A percentile compares a stretch with the other conserved stretches of the same genome.
Conservation (phyloP, 1,139 yeast species). For the Geotrichum bryndzae region DNA sequence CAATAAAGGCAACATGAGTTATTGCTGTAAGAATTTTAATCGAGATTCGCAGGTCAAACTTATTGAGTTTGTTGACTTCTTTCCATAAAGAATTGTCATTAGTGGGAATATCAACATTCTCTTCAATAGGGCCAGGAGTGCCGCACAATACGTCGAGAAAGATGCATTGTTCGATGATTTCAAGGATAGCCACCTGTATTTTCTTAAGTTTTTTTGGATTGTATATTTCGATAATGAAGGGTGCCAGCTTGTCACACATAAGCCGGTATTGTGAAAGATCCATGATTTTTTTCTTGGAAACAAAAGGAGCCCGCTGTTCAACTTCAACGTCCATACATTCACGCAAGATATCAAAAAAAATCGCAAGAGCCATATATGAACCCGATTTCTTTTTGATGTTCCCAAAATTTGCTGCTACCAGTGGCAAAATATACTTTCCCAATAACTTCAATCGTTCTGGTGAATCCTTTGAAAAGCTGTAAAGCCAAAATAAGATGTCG, state of each 20-base stretch:
- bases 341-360: slow-evolving; percentile 1
- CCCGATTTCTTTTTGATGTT: not conserved
- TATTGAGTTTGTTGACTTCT: not conserved
- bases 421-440: not conserved
- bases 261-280: not conserved
- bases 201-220: not conserved
- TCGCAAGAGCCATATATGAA: not conserved
- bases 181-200: not conserved
- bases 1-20: not conserved
- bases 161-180: not conserved
- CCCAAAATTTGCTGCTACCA: not conserved
- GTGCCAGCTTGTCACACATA: not conserved
- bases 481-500: not conserved
- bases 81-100: not conserved
- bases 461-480: not conserved
- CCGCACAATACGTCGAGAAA: slow-evolving; percentile 2
- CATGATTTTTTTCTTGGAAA: not conserved
- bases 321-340: not conserved
- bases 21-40: not conserved
- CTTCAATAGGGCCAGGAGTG: not conserved
- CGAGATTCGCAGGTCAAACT: not conserved
- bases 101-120: not conserved
- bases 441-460: not conserved
- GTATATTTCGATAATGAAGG: not conserved
- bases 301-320: slow-evolving; percentile 1